Conservation (phyloP, 306 rosid species). For the Prunus davidiana region DNA sequence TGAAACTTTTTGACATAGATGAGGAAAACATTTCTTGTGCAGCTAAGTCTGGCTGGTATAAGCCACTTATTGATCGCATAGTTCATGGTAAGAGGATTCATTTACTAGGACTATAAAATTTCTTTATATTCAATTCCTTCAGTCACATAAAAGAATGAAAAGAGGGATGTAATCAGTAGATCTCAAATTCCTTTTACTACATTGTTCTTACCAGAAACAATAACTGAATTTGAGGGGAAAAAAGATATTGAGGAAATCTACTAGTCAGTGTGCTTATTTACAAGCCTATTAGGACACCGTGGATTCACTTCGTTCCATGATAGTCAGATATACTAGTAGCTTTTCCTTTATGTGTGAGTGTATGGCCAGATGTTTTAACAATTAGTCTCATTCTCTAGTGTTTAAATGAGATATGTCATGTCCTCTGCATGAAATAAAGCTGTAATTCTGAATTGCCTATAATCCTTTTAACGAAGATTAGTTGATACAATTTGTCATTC, state of each 20-base stretch:
- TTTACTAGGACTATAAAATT: background rate
- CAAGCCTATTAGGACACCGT: too few relatives aligned
- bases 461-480: background rate
- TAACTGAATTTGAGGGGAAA: too few relatives aligned
- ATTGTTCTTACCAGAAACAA: too few relatives aligned
- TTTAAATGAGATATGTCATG: background rate
- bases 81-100: conserved; percentile 47
- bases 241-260: too few relatives aligned
- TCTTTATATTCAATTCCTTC: background rate
- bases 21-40: conserved; percentile 51
- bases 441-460: conserved; percentile 1
- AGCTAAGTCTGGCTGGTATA: conserved; percentile 72
- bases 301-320: too few relatives aligned
- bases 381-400: background rate
- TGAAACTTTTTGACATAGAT: conserved; percentile 56
- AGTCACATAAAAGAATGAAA: background rate
- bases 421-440: background rate
- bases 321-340: too few relatives aligned
- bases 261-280: too few relatives aligned
- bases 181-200: too few relatives aligned
- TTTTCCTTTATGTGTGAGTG: too few relatives aligned
- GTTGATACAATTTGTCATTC: conserved; percentile 20
- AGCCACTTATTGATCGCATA: conserved; percentile 61
- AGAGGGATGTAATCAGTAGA: background rate
- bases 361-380: background rate